A percentile compares a stretch with the other conserved stretches of the same genome.
Conservation (phyloP, 148 eudicot genomes). For the Heliosperma pusillum region DNA sequence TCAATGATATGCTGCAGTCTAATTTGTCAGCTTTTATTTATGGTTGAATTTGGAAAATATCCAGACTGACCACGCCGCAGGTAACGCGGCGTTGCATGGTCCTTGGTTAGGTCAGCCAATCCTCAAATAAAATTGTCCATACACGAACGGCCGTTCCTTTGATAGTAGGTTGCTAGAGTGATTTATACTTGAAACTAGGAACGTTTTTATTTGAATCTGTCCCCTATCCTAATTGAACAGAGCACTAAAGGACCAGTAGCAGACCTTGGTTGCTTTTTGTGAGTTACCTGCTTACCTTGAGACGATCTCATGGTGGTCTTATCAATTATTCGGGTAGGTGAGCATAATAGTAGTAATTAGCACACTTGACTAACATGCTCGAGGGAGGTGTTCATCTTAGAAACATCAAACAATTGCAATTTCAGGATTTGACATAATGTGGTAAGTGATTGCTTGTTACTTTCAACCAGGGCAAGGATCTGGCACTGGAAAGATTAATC, state of each 20-base stretch:
- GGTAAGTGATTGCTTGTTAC: neutral
- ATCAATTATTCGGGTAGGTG: neutral
- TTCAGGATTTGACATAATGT: neutral
- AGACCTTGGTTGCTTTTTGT: neutral
- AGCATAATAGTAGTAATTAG: neutral
- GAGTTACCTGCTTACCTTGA: neutral
- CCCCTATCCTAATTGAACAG: no score
- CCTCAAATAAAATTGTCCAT: no score
- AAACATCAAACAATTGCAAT: neutral
- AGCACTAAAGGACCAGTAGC: neutral
- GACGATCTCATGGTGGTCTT: neutral
- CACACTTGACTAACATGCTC: neutral
- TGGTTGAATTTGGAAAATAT: neutral
- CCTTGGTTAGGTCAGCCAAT: no score
- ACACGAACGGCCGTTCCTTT: no score
- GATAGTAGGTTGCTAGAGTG: no score
- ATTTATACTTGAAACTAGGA: no score
- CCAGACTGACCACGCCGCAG: neutral
- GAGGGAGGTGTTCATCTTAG: neutral
- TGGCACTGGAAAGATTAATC: slow-evolving; percentile 48
- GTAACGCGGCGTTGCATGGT: no score
- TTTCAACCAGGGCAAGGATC: slow-evolving; percentile 64
- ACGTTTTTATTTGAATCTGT: no score
- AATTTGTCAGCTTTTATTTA: neutral
- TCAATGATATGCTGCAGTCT: neutral